These are phyloP conservation scores for Oryza officinalis DNA, from an alignment of 176 grass and related monocot genomes.

Conservation along the genomic window DNA sequence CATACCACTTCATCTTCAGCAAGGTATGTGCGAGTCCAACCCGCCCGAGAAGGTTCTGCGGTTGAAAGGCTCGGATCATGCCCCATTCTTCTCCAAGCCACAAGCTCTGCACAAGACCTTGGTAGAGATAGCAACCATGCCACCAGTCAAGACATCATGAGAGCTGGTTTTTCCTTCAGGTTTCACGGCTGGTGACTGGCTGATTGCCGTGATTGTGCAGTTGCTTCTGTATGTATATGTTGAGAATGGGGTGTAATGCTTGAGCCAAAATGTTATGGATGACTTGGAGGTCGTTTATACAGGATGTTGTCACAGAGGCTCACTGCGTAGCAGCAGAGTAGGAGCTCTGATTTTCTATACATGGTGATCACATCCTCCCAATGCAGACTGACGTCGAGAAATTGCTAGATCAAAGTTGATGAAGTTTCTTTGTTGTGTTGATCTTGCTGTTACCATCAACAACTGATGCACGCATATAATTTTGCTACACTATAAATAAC, in stretches of 20 bases:
- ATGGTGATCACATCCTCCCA: not conserved
- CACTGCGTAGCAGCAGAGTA: not conserved
- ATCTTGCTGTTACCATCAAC: not conserved
- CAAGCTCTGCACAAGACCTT: conserved; percentile 82
- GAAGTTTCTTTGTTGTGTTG: not conserved
- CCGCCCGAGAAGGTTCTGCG: conserved; percentile 79
- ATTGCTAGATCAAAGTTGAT: too few relatives aligned
- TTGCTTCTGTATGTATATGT: conserved; percentile 35
- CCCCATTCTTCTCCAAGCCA: conserved; percentile 96
- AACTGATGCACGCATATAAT: not conserved
- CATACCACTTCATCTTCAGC: conserved; percentile 68
- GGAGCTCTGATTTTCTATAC: not conserved
- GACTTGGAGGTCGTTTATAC: not conserved
- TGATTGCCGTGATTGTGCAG: not conserved
- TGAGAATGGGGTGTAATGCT: conserved; percentile 5
- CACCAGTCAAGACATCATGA: conserved; percentile 40
- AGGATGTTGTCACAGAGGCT: not conserved
- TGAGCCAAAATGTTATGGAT: not conserved
- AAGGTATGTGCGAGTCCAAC: conserved; percentile 62
- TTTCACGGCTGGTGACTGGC: not conserved
- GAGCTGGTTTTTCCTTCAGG: not conserved
- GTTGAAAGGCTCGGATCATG: conserved; percentile 85
- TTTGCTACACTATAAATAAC: not conserved
- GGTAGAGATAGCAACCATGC: conserved; percentile 71
- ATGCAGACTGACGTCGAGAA: not conserved